Conservation (phyloP, 164 flowering plant genomes). For the Vitis amurensis region DNA sequence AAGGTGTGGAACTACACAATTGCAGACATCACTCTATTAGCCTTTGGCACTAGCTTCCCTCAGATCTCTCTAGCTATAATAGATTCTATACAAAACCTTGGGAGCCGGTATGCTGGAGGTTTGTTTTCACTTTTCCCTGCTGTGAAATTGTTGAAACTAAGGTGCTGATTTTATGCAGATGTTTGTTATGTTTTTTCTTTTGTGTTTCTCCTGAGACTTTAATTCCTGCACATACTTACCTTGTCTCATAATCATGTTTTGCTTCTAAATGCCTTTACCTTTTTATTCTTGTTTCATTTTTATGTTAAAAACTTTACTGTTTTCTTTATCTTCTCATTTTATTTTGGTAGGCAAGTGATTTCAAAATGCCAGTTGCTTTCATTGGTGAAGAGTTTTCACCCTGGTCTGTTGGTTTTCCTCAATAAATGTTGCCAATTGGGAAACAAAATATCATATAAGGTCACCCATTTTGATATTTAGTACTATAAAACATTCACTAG, state of each 20-base stretch:
- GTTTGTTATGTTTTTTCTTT: not conserved
- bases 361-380: not conserved
- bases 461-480: not conserved
- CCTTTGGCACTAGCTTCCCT: constrained; percentile 97
- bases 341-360: not conserved
- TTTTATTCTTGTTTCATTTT: not conserved
- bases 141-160: not conserved
- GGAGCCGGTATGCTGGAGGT: constrained; percentile 89
- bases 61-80: constrained; percentile 89
- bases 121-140: constrained; percentile 4
- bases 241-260: not conserved
- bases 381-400: not conserved
- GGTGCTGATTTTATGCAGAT: not conserved
- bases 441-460: not conserved
- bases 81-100: constrained; percentile 81
- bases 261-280: not conserved
- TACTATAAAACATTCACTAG: not conserved
- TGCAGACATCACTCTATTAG: constrained; percentile 83
- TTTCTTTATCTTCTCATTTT: not conserved
- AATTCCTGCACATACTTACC: not conserved
- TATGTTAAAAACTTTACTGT: no score
- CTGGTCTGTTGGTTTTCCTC: no score
- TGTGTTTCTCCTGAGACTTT: not conserved
- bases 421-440: not conserved
- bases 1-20: constrained; percentile 89